These are phyloP conservation scores for Aphanomyces invadans DNA, from an alignment of 352 stramenopile species.

Conservation along the genomic window DNA sequence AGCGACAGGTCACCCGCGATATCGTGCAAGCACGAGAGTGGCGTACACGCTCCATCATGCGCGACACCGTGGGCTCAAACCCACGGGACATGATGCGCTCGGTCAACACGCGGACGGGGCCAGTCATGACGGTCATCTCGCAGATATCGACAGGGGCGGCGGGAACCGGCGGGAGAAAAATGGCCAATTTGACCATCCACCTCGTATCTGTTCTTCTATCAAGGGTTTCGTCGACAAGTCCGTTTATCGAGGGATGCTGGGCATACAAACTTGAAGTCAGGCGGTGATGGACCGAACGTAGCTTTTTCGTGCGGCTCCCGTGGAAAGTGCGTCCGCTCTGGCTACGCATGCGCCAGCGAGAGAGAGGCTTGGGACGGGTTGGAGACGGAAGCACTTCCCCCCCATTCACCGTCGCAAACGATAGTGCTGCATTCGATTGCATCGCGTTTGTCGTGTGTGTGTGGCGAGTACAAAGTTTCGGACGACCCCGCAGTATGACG, in stretches of 20 bases:
- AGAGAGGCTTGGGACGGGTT: too few species aligned
- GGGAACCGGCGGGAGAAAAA: background rate
- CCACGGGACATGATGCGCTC: conserved; percentile 84
- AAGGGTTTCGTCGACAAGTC: background rate
- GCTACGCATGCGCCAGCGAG: too few species aligned
- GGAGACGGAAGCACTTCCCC: too few species aligned
- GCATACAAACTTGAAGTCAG: background rate
- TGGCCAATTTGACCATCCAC: too few species aligned
- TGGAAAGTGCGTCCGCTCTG: too few species aligned
- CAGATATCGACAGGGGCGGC: background rate
- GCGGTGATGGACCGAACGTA: background rate
- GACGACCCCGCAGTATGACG: too few species aligned
- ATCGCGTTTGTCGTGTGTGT: too few species aligned
- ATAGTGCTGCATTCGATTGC: too few species aligned
- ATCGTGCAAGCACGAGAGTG: too few species aligned
- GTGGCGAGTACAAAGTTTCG: too few species aligned
- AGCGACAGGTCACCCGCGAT: too few species aligned
- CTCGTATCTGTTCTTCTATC: background rate
- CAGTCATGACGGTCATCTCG: conserved; percentile 3
- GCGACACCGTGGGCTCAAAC: conserved; percentile 72
- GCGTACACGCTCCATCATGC: conserved; percentile 72
- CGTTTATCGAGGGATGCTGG: background rate
- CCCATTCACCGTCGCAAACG: too few species aligned
- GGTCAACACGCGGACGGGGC: conserved; percentile 61
- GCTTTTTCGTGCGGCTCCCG: background rate